Percentiles rank a stretch among this genome's conserved stretches.
These are phyloP conservation scores for Talaromyces rugulosus DNA, from an alignment of 2,329 filamentous ascomycete genomes.

Conservation along the genomic window DNA sequence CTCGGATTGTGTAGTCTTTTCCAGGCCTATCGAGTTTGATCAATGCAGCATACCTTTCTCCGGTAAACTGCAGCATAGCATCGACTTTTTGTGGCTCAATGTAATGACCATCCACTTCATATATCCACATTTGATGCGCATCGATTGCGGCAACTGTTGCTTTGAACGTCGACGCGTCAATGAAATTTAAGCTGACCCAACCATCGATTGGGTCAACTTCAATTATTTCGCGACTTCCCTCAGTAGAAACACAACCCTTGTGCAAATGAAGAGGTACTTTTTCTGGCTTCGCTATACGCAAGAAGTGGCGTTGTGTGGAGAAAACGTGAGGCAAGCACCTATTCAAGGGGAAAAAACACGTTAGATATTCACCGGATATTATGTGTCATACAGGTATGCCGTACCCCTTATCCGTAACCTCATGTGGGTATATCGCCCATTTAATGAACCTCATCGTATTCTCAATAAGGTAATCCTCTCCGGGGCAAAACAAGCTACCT, in stretches of 20 bases:
- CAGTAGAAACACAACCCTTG: conserved; percentile 44
- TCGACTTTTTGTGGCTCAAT: conserved; percentile 32
- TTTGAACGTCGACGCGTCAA: conserved; percentile 49
- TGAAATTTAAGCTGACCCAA: conserved; percentile 55
- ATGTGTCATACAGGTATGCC: neutral
- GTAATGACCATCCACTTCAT: conserved; percentile 36
- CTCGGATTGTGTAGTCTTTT: conserved; percentile 43
- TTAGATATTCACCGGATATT: neutral
- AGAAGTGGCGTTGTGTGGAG: conserved; percentile 9
- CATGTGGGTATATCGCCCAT: conserved; percentile 17
- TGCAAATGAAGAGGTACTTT: conserved; percentile 24
- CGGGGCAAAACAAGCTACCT: conserved; percentile 45
- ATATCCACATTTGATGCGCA: conserved; percentile 35
- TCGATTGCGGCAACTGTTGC: conserved; percentile 44
- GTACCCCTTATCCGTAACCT: conserved; percentile 30
- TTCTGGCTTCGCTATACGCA: conserved; percentile 11
- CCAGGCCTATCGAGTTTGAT: conserved; percentile 34
- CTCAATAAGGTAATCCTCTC: conserved; percentile 39
- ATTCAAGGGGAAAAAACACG: conserved; percentile 14
- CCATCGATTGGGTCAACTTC: conserved; percentile 31
- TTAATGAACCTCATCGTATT: conserved; percentile 20
- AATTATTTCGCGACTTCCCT: conserved; percentile 44
- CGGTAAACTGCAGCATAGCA: conserved; percentile 22
- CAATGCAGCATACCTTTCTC: conserved; percentile 33
- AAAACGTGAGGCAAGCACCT: conserved; percentile 13